These are phyloP conservation scores for Blastobotrys ciferrii DNA, from an alignment of 1,139 yeast genomes.

Conservation along the genomic window DNA sequence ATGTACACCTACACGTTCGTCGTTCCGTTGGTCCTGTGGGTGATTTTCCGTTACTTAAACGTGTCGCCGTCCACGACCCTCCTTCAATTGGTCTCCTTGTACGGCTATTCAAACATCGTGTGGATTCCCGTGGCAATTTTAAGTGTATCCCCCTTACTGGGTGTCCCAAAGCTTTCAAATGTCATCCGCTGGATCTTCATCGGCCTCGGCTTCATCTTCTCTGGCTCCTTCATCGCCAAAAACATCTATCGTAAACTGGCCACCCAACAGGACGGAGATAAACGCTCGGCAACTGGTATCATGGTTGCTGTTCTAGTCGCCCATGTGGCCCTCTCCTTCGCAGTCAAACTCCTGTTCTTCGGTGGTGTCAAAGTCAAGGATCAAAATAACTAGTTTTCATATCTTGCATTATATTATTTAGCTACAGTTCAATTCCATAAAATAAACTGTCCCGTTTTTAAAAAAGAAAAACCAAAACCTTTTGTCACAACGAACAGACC, in stretches of 20 bases:
- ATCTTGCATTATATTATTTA: no score
- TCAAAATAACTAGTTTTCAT: neutral
- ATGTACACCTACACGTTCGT: constrained; percentile 71
- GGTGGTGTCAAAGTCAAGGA: constrained; percentile 25
- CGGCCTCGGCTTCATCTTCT: constrained; percentile 38
- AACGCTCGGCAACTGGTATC: constrained; percentile 34
- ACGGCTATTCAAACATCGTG: constrained; percentile 73
- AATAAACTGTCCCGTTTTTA: neutral
- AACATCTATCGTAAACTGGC: constrained; percentile 33
- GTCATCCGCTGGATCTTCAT: constrained; percentile 40
- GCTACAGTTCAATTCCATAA: no score
- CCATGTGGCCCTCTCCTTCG: constrained; percentile 40
- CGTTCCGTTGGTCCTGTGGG: constrained; percentile 56
- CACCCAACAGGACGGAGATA: constrained; percentile 27
- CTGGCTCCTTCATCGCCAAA: constrained; percentile 39
- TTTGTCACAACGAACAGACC: no score
- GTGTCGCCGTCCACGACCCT: constrained; percentile 38
- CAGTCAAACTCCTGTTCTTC: constrained; percentile 40
- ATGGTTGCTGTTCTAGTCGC: constrained; percentile 34
- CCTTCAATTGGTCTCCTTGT: constrained; percentile 53
- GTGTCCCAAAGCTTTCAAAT: constrained; percentile 36
- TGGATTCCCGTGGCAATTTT: constrained; percentile 78
- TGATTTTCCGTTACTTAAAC: constrained; percentile 44
- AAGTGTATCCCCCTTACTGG: constrained; percentile 44
- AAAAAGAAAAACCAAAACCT: constrained; percentile 23